Base-by-base conservation (phyloP, 2,329 filamentous ascomycete species). In the Colletotrichum karsti region DNA sequence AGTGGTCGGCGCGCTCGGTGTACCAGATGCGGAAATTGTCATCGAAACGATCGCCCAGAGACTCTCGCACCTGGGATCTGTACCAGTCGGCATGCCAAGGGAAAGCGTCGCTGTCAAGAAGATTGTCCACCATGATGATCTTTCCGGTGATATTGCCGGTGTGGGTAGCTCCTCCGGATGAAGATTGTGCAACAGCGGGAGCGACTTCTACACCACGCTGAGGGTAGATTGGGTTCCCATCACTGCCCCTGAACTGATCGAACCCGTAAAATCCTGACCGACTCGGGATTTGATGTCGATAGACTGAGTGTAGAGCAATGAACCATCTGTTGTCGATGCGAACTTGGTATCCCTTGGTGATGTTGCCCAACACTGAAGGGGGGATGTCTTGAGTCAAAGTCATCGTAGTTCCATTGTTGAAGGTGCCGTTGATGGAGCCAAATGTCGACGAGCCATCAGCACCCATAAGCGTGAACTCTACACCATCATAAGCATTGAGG, bases 71-170 rank as follows among this genome's bases (percentile, higher is more conserved):
- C 26, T 68, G 50, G 12, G 37, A 33, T 10, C 54, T 64, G 41
- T 73, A 74, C 73, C 72, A 74, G 35, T 72, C 70, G 2, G 73
- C 72, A 39, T 74, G 72, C 69, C 69, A 69, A 2, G 72, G 71
- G 13, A 70, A 66, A 5, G 73, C 73, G 7, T 74, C 72, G 18
- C 46, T 59, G 44, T 74, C 72, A 2, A 60, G 12, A 0, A 74
- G 69, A 9, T 68, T 72, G 26, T 72, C 67, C 48, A 73, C 61
- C 26, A 71, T 63, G 10, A 74, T 71, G 30, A 73, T 5, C 62
- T 74, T 74, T 33, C 33, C 54, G 3, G 54, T 71, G 28, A 73
- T 69, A 15, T 71, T 60, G 2, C 70, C 72, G 0, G 65, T 54
- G 46, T 69, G 62, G 22, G 7, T 26, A 2, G 28, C 39, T 10